Evolutionary conservation across 2,329 filamentous ascomycete genomes (phyloP).

Genomic region (Mycosphaerelloides madeirae): DNA sequence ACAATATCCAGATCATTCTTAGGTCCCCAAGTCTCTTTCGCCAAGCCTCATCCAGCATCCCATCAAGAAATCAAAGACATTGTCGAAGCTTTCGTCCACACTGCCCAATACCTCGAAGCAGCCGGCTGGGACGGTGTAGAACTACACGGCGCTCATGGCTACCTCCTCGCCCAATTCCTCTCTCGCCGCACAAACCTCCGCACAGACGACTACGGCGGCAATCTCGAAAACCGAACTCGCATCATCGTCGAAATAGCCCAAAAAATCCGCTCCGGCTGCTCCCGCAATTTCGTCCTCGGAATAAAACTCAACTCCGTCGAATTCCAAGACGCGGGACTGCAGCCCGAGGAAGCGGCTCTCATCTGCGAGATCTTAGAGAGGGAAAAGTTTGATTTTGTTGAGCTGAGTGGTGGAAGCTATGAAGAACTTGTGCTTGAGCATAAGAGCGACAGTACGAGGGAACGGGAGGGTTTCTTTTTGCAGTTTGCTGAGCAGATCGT

Average conservation of each 20-base stretch:
- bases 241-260: constrained; percentile 40
- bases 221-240: constrained; percentile 37
- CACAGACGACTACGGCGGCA: constrained; percentile 41
- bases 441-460: constrained; percentile 27
- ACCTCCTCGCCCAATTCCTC: constrained; percentile 41
- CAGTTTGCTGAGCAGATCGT: constrained; percentile 30
- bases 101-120: constrained; percentile 23
- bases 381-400: constrained; percentile 23
- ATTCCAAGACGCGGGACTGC: constrained; percentile 26
- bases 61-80: constrained; percentile 28
- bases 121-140: constrained; percentile 32
- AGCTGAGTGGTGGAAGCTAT: constrained; percentile 27
- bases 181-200: constrained; percentile 38
- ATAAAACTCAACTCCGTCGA: constrained; percentile 31
- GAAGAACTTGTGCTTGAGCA: constrained; percentile 28
- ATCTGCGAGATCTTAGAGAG: constrained; percentile 25
- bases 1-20: too few species aligned
- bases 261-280: constrained; percentile 25
- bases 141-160: constrained; percentile 37
- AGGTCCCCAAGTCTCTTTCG: too few species aligned
- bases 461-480: constrained; percentile 28
- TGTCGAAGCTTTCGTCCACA: constrained; percentile 24
- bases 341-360: constrained; percentile 24
- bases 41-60: constrained; percentile 25
- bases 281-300: constrained; percentile 27